These are phyloP conservation scores for Pulveroboletus sp. DNA, from an alignment of 768 basidiomycete genomes.

Conservation along the genomic window DNA sequence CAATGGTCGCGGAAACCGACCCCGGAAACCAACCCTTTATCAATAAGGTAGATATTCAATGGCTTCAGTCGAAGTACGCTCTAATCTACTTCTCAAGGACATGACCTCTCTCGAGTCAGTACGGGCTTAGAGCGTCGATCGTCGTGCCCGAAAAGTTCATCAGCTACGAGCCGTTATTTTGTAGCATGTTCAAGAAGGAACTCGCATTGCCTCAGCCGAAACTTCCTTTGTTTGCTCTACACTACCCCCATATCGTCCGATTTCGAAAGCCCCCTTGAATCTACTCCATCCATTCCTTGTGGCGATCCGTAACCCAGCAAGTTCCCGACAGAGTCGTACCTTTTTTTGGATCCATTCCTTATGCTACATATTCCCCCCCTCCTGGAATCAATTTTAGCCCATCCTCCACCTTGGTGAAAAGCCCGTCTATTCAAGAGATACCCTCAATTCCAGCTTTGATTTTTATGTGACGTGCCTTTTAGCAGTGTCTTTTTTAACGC, in stretches of 20 bases:
- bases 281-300: conserved; percentile 12
- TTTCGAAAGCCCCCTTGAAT: conserved; percentile 7
- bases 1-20: neutral
- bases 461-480: too few relatives aligned
- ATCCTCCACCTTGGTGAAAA: too few relatives aligned
- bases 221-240: conserved; percentile 37
- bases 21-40: neutral
- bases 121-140: conserved; percentile 40
- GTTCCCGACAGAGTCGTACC: conserved; percentile 28
- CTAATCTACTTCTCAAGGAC: conserved; percentile 3
- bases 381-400: conserved; percentile 7
- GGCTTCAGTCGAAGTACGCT: neutral
- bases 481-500: too few relatives aligned
- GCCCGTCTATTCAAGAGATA: too few relatives aligned
- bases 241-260: conserved; percentile 23
- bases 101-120: conserved; percentile 35
- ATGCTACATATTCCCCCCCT: conserved; percentile 29
- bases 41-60: conserved; percentile 9
- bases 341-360: conserved; percentile 33
- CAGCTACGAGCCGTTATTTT: conserved; percentile 33
- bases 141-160: conserved; percentile 50
- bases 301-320: conserved; percentile 15
- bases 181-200: conserved; percentile 41
- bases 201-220: conserved; percentile 37
- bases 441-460: too few relatives aligned